Conservation (phyloP, 140 eudicot species). For the Ambrosia hybrid region DNA sequence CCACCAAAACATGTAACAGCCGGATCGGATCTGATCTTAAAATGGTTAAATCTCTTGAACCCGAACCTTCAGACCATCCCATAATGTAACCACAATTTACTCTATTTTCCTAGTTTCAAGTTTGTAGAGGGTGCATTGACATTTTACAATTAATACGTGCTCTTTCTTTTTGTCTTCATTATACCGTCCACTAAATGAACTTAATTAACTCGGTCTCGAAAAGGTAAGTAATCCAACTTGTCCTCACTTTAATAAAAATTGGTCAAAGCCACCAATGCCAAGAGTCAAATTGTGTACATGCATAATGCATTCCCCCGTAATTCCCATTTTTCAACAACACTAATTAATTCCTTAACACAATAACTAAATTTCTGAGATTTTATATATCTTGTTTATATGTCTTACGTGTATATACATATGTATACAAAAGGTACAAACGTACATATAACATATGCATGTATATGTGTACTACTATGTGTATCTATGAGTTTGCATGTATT, state of each 20-base stretch:
- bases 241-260: constrained; percentile 19
- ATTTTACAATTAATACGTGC: constrained; percentile 17
- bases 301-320: constrained; percentile 29
- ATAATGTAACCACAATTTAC: not conserved
- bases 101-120: not conserved
- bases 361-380: not conserved
- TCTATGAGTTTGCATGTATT: too few relatives aligned
- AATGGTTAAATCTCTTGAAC: too few relatives aligned
- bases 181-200: constrained; percentile 24
- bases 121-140: not conserved
- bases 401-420: not conserved
- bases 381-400: not conserved
- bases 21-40: too few relatives aligned
- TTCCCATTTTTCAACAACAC: constrained; percentile 27
- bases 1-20: too few relatives aligned
- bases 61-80: too few relatives aligned
- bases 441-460: too few relatives aligned
- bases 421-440: not conserved
- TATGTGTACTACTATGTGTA: too few relatives aligned
- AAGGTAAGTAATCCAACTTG: constrained; percentile 19
- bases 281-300: constrained; percentile 35
- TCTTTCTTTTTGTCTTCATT: constrained; percentile 28
- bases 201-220: constrained; percentile 17
- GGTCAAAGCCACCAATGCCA: constrained; percentile 42
- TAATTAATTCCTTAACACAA: constrained; percentile 15